phyloP scores from a whole-genome alignment of 768 basidiomycete genomes.

The Candolleomyces eurysporus region DNA sequence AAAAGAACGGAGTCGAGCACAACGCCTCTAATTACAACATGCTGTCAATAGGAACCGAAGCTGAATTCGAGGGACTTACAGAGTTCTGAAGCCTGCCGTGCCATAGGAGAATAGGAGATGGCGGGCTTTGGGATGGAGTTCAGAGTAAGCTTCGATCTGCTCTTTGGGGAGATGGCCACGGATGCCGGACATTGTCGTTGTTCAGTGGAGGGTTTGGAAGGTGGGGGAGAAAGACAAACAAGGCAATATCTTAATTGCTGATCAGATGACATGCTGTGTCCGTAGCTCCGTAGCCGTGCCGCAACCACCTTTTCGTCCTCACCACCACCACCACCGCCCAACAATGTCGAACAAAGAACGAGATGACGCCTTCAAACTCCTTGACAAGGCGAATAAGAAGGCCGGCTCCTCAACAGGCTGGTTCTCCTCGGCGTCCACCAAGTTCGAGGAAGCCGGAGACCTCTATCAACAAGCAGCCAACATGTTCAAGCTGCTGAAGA shows the following conservation, averaged over 20 bases:
- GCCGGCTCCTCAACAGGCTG: slow-evolving; percentile 78
- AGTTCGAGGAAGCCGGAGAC: slow-evolving; percentile 95
- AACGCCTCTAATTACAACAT: slow-evolving; percentile 46
- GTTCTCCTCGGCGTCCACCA: slow-evolving; percentile 82
- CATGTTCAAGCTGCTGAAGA: slow-evolving; percentile 87
- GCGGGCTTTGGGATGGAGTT: slow-evolving; percentile 71
- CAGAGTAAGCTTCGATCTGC: slow-evolving; percentile 46
- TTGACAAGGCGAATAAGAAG: slow-evolving; percentile 94
- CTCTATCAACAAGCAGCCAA: slow-evolving; percentile 94
- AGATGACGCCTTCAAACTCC: slow-evolving; percentile 53
- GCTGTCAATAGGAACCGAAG: slow-evolving; percentile 8
- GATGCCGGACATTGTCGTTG: slow-evolving; percentile 4
- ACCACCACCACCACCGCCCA: slow-evolving; percentile 14
- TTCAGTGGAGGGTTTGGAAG: slow-evolving; percentile 3
- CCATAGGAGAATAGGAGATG: slow-evolving; percentile 80
- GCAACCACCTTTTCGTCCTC: slow-evolving; percentile 13
- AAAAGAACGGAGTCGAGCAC: slow-evolving; percentile 90
- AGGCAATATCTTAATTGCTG: neutral
- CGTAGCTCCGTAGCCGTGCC: slow-evolving; percentile 6
- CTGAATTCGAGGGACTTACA: slow-evolving; percentile 50
- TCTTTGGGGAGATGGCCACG: slow-evolving; percentile 32
- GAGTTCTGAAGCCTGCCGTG: slow-evolving; percentile 90
- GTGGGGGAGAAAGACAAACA: neutral
- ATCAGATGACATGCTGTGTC: slow-evolving; percentile 12
- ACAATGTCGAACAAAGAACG: slow-evolving; percentile 75